Conservation (phyloP, 495 filamentous ascomycete genomes). For the Penicillium odoratum region DNA sequence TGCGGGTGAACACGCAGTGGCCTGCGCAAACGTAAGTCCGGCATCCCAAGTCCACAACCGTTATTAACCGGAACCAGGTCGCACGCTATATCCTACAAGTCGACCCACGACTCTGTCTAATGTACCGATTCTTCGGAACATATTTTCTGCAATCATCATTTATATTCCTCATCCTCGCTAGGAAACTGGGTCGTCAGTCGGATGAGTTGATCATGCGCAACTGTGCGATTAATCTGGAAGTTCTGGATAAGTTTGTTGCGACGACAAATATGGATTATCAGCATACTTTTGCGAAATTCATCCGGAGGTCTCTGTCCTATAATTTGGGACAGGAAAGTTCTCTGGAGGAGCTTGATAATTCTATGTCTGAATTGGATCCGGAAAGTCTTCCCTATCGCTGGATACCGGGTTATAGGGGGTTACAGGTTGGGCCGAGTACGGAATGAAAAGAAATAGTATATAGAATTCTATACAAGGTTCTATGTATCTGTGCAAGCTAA, state of each 20-base stretch:
- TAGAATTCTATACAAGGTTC: not conserved
- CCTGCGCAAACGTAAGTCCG: slow-evolving; percentile 1
- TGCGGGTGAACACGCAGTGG: slow-evolving; percentile 1
- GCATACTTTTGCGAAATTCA: slow-evolving; percentile 4
- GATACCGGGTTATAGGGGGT: slow-evolving; percentile 1
- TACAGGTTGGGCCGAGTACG: slow-evolving; percentile 1
- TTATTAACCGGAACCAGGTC: not conserved
- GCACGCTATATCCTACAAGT: slow-evolving; percentile 3
- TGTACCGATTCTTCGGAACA: slow-evolving; percentile 4
- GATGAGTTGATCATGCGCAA: slow-evolving; percentile 3
- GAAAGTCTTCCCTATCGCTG: slow-evolving; percentile 2
- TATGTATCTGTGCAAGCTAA: no score
- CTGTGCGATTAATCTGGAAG: slow-evolving; percentile 1
- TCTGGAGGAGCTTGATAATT: not conserved
- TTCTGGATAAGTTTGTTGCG: slow-evolving; percentile 2
- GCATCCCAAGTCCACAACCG: not conserved
- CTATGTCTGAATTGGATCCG: not conserved
- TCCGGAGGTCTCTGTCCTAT: not conserved
- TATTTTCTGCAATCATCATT: slow-evolving; percentile 4
- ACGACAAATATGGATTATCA: slow-evolving; percentile 6
- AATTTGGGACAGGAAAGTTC: not conserved
- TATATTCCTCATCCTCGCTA: slow-evolving; percentile 2
- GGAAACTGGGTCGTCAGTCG: slow-evolving; percentile 1
- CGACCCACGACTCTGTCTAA: slow-evolving; percentile 1
- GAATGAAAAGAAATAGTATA: not conserved